Evolutionary conservation across 768 basidiomycete species (phyloP), one percentile per base, ranked within the genome.

Genomic region (Albatrellus ellisii): DNA sequence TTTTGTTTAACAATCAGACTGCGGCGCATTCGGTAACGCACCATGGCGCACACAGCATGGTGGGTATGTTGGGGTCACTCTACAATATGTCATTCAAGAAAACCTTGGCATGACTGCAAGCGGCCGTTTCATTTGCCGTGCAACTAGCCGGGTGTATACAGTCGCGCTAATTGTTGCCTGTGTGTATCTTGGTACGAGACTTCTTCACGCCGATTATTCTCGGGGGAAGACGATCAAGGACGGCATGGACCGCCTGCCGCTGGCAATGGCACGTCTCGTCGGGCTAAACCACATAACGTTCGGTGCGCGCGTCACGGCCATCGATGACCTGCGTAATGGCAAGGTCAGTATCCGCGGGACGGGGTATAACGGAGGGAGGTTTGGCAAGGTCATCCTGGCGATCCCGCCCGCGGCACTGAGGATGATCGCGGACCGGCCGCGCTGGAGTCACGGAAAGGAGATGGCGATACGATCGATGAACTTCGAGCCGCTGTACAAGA

Each of bases 401-500:
- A 52, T 54, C 28, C 52, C 52, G n/a, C 53, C 52, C 24, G 38
- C 52, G n/a, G 53, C 52, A 9, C 11, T 54, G 25, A 54, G 37
- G 34, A 54, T 49, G 53, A 54, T 54, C 28, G 38, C 46, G 12
- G 40, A 54, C 10, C 52, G 53, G 11, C 52, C 52, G 10, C 38
- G 40, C 3, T 54, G 53, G 53, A 45, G 41, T 31, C 15, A 9
- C 9, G 29, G 24, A 15, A 54, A 54, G 39, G 52, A 54, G 46
- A 31, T 47, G 11, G 52, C 52, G 9, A 54, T 54, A 39, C 53
- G 52, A 12, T 46, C 53, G 6, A 54, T 54, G 46, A 46, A 52
- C 26, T 54, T 54, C 24, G 52, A 54, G 32, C 32, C 54, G 22
- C 49, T 54, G n/a, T 54, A 40, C 53, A 54, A 51, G 42, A 54